phyloP scores from a whole-genome alignment of 495 filamentous ascomycete species.

The Aspergillus wentii region DNA sequence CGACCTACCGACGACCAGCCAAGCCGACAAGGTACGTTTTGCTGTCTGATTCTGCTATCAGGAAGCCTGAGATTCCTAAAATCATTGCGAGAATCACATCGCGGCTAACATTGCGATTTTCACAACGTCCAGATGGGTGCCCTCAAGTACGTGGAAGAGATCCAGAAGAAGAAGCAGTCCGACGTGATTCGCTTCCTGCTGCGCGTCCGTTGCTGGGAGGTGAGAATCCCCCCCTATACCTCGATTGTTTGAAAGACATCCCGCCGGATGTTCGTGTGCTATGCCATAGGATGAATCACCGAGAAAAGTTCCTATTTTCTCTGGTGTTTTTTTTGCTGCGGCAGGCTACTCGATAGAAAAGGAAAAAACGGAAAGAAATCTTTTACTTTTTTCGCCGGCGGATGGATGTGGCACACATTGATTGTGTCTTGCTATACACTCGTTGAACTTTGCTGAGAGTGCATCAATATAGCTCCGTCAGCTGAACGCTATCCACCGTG shows the following conservation, averaged over 20 bases:
- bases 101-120: slow-evolving; percentile 17
- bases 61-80: neutral
- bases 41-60: slow-evolving; percentile 4
- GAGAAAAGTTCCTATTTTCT: slow-evolving; percentile 14
- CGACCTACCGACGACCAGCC: slow-evolving; percentile 46
- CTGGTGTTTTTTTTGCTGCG: no score
- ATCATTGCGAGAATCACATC: slow-evolving; percentile 1
- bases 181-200: slow-evolving; percentile 99
- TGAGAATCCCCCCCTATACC: slow-evolving; percentile 60
- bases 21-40: slow-evolving; percentile 47
- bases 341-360: slow-evolving; percentile 22
- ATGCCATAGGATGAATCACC: slow-evolving; percentile 28
- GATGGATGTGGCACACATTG: slow-evolving; percentile 28
- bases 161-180: slow-evolving; percentile 99
- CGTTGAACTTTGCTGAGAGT: slow-evolving; percentile 99
- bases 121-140: slow-evolving; percentile 65
- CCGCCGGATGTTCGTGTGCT: slow-evolving; percentile 42
- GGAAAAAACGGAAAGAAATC: slow-evolving; percentile 1
- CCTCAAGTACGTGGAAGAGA: slow-evolving; percentile 99
- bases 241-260: slow-evolving; percentile 47
- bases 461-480: slow-evolving; percentile 98
- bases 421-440: slow-evolving; percentile 87
- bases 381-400: slow-evolving; percentile 28
- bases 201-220: slow-evolving; percentile 99
- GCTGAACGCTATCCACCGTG: slow-evolving; percentile 98